These are phyloP conservation scores for Fusarium euwallaceae DNA, from an alignment of 2,329 filamentous ascomycete species.

Conservation along the genomic window DNA sequence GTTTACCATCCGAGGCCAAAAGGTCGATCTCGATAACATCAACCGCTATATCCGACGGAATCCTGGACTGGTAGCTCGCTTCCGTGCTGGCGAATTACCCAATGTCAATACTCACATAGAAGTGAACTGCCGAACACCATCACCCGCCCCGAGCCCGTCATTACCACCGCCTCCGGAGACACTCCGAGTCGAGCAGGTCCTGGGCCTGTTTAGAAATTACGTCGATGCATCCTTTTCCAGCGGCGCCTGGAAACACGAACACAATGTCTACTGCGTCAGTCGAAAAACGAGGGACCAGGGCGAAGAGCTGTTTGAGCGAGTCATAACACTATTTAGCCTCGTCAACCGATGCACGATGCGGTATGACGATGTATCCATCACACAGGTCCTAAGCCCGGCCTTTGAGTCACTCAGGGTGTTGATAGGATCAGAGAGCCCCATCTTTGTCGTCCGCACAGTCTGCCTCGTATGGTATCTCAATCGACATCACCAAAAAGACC, in stretches of 20 bases:
- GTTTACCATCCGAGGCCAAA: slow-evolving; percentile 55
- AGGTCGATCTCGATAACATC: slow-evolving; percentile 56
- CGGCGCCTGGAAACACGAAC: slow-evolving; percentile 49
- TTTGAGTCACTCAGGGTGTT: slow-evolving; percentile 54
- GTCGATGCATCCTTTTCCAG: slow-evolving; percentile 48
- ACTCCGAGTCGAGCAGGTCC: slow-evolving; percentile 44
- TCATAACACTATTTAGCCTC: slow-evolving; percentile 51
- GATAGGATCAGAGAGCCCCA: slow-evolving; percentile 50
- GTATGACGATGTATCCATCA: slow-evolving; percentile 50
- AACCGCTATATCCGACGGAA: slow-evolving; percentile 57
- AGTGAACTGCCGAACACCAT: slow-evolving; percentile 51
- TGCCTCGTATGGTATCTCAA: slow-evolving; percentile 54
- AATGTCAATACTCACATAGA: slow-evolving; percentile 49
- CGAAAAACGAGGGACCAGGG: slow-evolving; percentile 46
- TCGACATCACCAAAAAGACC: slow-evolving; percentile 50
- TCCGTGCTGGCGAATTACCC: slow-evolving; percentile 49
- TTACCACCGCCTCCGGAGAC: slow-evolving; percentile 42
- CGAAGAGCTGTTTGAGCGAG: slow-evolving; percentile 52
- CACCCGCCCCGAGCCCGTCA: slow-evolving; percentile 37
- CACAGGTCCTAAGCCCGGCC: slow-evolving; percentile 49
- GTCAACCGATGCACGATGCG: slow-evolving; percentile 51
- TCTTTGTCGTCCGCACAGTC: slow-evolving; percentile 51
- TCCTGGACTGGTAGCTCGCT: slow-evolving; percentile 51
- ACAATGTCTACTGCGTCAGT: slow-evolving; percentile 48
- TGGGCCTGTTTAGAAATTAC: slow-evolving; percentile 48